Percentiles rank a stretch among this genome's conserved stretches.
Conservation (phyloP, 2,329 filamentous ascomycete species). For the Sarocladium kiliense region DNA sequence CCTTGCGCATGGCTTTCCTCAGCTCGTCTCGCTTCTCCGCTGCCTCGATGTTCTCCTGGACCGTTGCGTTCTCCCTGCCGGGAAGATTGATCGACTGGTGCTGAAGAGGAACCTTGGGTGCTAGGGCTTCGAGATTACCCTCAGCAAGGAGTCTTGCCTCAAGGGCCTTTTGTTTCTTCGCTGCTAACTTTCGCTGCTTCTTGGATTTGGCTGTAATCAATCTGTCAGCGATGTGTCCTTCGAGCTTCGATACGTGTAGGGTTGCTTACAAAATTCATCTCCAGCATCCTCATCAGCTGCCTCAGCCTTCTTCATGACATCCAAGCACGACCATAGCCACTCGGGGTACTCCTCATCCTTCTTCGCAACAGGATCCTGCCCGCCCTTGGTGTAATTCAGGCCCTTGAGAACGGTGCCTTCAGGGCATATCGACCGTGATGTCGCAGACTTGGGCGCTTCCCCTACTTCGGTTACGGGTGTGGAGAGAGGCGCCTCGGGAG, state of each 20-base stretch:
- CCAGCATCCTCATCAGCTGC: constrained; percentile 52
- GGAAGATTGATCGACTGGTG: constrained; percentile 75
- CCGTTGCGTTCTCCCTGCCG: constrained; percentile 34
- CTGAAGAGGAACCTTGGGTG: constrained; percentile 67
- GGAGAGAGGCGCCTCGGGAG: constrained; percentile 31
- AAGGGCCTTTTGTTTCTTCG: constrained; percentile 53
- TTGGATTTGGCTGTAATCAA: constrained; percentile 67
- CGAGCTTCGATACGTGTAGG: neutral
- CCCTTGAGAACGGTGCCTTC: constrained; percentile 68
- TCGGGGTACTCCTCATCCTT: constrained; percentile 71
- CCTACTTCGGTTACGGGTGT: constrained; percentile 26
- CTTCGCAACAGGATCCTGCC: constrained; percentile 66
- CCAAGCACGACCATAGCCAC: constrained; percentile 74
- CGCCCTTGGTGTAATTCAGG: constrained; percentile 72
- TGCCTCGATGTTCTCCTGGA: constrained; percentile 42
- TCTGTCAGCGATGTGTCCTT: neutral
- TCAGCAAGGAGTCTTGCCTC: constrained; percentile 58
- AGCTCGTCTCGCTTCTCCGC: constrained; percentile 54
- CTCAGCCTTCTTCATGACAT: constrained; percentile 50
- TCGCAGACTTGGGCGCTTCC: constrained; percentile 23
- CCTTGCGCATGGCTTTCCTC: constrained; percentile 66
- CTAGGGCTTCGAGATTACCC: constrained; percentile 60
- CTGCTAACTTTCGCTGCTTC: constrained; percentile 69
- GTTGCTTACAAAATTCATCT: constrained; percentile 70
- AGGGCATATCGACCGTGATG: constrained; percentile 46